Base-by-base conservation (phyloP, 805 yeast genomes). In the Metschnikowia colocasiae region DNA sequence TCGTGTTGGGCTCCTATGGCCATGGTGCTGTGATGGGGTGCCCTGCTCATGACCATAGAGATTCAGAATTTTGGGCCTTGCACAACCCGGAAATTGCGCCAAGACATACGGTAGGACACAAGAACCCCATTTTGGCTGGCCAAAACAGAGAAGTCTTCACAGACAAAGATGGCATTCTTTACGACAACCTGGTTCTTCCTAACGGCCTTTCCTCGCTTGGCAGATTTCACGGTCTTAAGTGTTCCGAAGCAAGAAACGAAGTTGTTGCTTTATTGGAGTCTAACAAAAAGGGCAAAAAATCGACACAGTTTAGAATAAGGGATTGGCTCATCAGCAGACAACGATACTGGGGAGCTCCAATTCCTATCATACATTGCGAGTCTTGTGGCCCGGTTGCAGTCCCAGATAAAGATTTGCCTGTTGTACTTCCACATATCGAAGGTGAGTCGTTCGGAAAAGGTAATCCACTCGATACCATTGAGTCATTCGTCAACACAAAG, bases 261-360 rank as follows among this genome's bases (percentile, higher is more conserved):
- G 74, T 88, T 22, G 61, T 76, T 0, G 55, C 67, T 0, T 60
- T 67, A 10, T 65, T 90, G n/a, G 63, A 59, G 15, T 41, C 55
- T 0, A 41, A 50, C 0, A 64, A 66, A 0, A 33, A 63, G 1
- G 97, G 92, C 0, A 54, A 65, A 1, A 48, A 55, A 3, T 70
- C 78, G 3, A 73, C 76, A 0, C 82, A 82, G 53, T 84, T 75
- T 58, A 78, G 83, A 54, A 69, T 94, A 25, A 76, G 97, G 55
- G 99, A 94, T 61, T 94, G 99, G 99, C 75, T 94, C 23, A 85
- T 94, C 40, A 85, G 95, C 59, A 79, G 99, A 60, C 99, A 94
- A 65, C 71, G 99, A 50, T 92, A 86, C 65, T 94, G 99, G 99
- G 99, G 99, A 22, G 94, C 97, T 0, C 99, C 99, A 2, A 94